Base-by-base conservation (phyloP, 805 yeast genomes). In the Saturnispora kantuleensis region DNA sequence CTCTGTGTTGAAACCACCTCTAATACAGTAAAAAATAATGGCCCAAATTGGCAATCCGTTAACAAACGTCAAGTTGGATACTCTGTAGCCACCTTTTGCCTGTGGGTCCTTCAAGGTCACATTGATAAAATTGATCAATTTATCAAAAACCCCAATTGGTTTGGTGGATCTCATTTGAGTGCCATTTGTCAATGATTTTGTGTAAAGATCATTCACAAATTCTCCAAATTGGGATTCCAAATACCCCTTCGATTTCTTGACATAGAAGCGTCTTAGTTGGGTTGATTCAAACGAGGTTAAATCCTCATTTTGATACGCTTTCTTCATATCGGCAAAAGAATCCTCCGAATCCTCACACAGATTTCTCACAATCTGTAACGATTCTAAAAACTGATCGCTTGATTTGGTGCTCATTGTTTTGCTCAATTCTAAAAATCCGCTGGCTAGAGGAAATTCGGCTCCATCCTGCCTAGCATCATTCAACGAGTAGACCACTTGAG, bases 31-130 rank as follows among this genome's bases (percentile, higher is more conserved):
- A 59, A 83, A 93, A 10, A 93, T 65, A 33, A 87, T 65, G 0
- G 96, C 96, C 98, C 98, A 90, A n/a, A 93, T 76, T 9, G 97
- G 97, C 1, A 76, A 68, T 13, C 88, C 88, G 62, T 90, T 89
- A 18, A 87, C 79, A 44, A 81, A 66, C 35, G 81, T 71, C 39
- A 84, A 54, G 48, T 74, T 73, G n/a, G 69, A 67, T 32, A 71
- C 53, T 45, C 69, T 70, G 80, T 83, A 72, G 26, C 26, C 26
- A 21, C 26, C 26, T 21, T 30, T 67, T 8, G 63, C 16, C 56
- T 53, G 41, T 47, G 47, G 31, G 53, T 57, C 53, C 40, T 60
- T 48, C 61, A 64, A 57, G 63, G 75, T 54, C 61, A 65, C 46
- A 47, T 77, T 71, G 56, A 76, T 61, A 56, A 84, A 73, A 42